Base-by-base conservation (phyloP, 257 asterid species). In the Vinca minor region DNA sequence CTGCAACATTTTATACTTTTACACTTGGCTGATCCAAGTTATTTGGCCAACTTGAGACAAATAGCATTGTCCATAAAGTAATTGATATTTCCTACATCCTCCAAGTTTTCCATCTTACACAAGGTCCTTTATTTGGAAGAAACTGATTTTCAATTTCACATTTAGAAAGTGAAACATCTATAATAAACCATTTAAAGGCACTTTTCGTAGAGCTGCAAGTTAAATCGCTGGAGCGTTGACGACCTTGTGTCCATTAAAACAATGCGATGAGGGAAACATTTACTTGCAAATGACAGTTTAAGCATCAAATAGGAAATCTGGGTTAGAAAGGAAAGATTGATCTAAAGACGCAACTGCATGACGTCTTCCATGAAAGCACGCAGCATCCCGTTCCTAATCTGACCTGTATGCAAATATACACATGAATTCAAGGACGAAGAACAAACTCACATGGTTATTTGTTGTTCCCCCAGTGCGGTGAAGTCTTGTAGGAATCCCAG, bases 401-500 rank as follows among this genome's bases (percentile, higher is more conserved):
- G 41, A 10, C 20, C 17, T 10, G n/a, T 11, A 4, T 25, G 44
- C 2, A 49, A 38, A 49, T 25, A 42, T 26, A 53, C 29, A 49
- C 32, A 47, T 9, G 46, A 68, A 70, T 59, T 50, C 46, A 68
- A 47, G 41, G 36, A 42, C n/a, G 55, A 65, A 39, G 48, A 29
- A 61, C 62, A 45, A 63, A 76, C 80, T 77, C 75, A 85, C 98
- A 79, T 79, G 78, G 58, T 75, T 79, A 73, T 72, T 73, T 76
- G 81, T 57, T 53, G 81, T 57, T 53, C 77, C 83, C 75, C 73
- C 71, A 59, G 74, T 69, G 72, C 77, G 87, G 48, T 76, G 91
- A 67, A 77, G 79, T 80, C 80, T 85, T 44, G 96, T 73, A 66
- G 91, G 79, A 61, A 65, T 73, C 69, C 96, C 98, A 68, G 98